Base-by-base conservation (phyloP, 179 eudicot genomes). In the Heliamphora pulchella region DNA sequence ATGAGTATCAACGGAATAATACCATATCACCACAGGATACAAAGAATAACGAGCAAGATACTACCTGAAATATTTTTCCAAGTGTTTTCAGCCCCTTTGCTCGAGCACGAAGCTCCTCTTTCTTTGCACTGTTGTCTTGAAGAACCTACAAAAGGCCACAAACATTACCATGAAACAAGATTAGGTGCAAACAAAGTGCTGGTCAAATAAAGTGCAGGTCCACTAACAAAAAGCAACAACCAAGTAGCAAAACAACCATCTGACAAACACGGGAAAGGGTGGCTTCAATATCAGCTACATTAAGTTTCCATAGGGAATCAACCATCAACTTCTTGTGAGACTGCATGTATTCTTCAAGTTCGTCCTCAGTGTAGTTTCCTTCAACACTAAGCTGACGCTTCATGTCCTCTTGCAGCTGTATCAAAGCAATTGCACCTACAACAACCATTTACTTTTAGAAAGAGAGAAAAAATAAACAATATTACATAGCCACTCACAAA, bases 301-400 rank as follows among this genome's bases (percentile, higher is more conserved):
- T 96, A 83, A 96, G 97, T 91, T 96, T 96, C 99, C 99, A 96
- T 61, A 96, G 87, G 75, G 99, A 96, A 90, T 96, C 99, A 51
- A 86, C 89, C 99, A 96, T 94, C 87, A 89, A 68, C 83, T 96
- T 92, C 91, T 92, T 96, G 89, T 94, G 96, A 81, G 99, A 87
- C 86, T 90, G 88, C 97, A 94, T 91, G 85, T 96, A 94, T 70
- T 85, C 90, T 85, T 94, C 98, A 75, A 96, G 97, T 86, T 94
- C 91, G 75, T 91, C 96, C 82, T 96, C 99, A 7, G 92, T 92
- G 87, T 87, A 89, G 78, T 92, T 90, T 81, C 97, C 97, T 86
- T 94, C 91, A 13, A 90, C 90, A 82, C 87, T 96, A 69, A 94
- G 93, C 82, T 96, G 98, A 31, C 83, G 84, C 84, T 94, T 96